Evolutionary conservation across 441 rosid species (phyloP).

Genomic region (California macrophylla): DNA sequence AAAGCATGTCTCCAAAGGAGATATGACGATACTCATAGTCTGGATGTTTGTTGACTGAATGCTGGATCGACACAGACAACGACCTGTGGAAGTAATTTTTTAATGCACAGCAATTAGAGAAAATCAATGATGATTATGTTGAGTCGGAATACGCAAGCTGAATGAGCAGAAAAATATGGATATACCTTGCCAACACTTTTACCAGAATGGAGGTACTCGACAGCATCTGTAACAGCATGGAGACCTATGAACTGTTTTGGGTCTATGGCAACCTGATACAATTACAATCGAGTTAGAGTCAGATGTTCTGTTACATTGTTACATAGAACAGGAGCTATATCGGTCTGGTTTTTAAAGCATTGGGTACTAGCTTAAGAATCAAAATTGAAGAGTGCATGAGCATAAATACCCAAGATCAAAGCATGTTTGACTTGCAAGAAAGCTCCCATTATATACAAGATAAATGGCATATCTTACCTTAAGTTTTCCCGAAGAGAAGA

Average conservation of each 20-base stretch:
- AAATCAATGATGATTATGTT: background rate
- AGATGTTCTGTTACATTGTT: background rate
- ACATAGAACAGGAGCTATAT: background rate
- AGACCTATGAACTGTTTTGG: constrained; percentile 69
- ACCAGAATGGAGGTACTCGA: constrained; percentile 90
- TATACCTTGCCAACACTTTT: constrained; percentile 90
- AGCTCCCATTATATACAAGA: background rate
- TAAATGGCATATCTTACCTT: constrained; percentile 39
- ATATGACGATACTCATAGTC: constrained; percentile 15
- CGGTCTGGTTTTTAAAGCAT: background rate
- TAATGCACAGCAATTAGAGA: background rate
- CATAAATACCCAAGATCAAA: background rate
- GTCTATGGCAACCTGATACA: constrained; percentile 55
- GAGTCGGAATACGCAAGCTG: background rate
- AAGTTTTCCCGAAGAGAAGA: constrained; percentile 70
- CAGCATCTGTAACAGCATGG: constrained; percentile 70
- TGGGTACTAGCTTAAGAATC: background rate
- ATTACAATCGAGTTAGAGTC: background rate
- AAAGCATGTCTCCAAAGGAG: background rate
- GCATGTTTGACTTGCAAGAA: background rate
- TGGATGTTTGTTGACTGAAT: constrained; percentile 42
- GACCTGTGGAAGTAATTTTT: constrained; percentile 39
- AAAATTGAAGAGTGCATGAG: background rate
- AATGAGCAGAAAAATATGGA: background rate
- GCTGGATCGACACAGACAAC: constrained; percentile 73